phyloP scores from a whole-genome alignment of 2,329 filamentous ascomycete genomes.

The Geosmithia putterillii region DNA sequence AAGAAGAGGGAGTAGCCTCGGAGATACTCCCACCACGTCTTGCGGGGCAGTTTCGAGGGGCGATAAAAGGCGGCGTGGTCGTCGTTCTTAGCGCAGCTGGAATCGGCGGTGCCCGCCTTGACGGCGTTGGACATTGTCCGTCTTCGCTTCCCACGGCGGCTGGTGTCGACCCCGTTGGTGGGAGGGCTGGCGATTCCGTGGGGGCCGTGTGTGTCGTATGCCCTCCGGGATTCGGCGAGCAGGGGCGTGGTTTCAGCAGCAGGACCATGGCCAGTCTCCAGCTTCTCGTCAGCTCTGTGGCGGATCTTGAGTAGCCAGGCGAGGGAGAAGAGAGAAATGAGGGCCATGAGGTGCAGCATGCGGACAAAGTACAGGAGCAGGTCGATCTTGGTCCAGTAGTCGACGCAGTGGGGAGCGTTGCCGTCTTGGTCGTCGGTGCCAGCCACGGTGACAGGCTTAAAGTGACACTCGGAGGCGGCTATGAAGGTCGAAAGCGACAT shows the following conservation, averaged over 20 bases:
- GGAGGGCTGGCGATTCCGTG: slow-evolving; percentile 7
- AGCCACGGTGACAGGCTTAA: slow-evolving; percentile 29
- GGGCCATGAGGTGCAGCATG: slow-evolving; percentile 49
- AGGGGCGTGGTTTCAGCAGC: slow-evolving; percentile 51
- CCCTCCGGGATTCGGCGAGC: slow-evolving; percentile 29
- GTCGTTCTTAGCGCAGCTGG: slow-evolving; percentile 29
- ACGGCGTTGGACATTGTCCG: slow-evolving; percentile 26
- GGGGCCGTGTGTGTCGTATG: slow-evolving; percentile 21
- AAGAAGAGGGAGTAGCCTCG: slow-evolving; percentile 89
- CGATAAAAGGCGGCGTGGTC: slow-evolving; percentile 75
- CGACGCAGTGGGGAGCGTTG: slow-evolving; percentile 15
- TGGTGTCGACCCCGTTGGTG: slow-evolving; percentile 5
- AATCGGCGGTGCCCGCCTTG: slow-evolving; percentile 13
- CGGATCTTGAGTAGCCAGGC: slow-evolving; percentile 27
- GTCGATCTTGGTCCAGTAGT: slow-evolving; percentile 38
- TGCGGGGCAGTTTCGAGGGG: slow-evolving; percentile 72
- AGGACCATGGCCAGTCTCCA: slow-evolving; percentile 22
- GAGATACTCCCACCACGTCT: slow-evolving; percentile 93
- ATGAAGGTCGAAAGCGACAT: slow-evolving; percentile 58
- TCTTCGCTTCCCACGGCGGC: slow-evolving; percentile 18
- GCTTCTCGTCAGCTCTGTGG: slow-evolving; percentile 19
- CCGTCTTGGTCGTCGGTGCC: slow-evolving; percentile 6
- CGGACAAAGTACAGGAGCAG: slow-evolving; percentile 56
- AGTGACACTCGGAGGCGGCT: slow-evolving; percentile 56
- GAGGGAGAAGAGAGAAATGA: slow-evolving; percentile 36